Evolutionary conservation across 2,329 filamentous ascomycete genomes (phyloP), one percentile per base, ranked within the genome.

Genomic region (Phyllosticta citrichinensis): DNA sequence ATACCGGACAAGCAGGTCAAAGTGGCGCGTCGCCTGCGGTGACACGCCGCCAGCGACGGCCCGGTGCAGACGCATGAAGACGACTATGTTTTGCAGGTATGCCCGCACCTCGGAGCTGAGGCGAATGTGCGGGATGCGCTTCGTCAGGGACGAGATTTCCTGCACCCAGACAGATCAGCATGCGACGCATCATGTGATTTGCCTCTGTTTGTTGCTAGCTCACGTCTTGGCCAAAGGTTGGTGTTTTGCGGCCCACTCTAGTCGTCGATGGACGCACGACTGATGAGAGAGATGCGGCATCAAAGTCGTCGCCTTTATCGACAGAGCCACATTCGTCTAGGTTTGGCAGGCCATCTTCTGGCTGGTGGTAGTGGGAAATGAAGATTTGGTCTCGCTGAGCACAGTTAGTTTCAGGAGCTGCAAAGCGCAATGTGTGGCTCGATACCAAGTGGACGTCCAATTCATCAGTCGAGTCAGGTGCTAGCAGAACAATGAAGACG

Each of bases 41-140:
- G 89, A 87, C 57, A 96, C 83, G 52, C 91, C 90, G 14, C 87
- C 84, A 19, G 83, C 83, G 25, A 97, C 88, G 56, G 90, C 92
- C 58, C 93, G 87, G 74, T 96, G 92, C 71, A 95, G 82, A 27
- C 94, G 87, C 66, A 97, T 80, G 71, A 96, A 97, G 2, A 91
- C 84, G 57, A 93, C 78, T 47, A 97, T 84, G 73, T 97, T 93
- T 79, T 93, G 87, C 62, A 93, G 82, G 73, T 97, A 97, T 52
- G 89, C 85, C 62, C 84, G 79, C 2, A 97, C 83, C 65, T 97
- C 91, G 20, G 92, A 82, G 62, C 86, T 88, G 25, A 91, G 77
- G 51, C 80, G 81, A 14, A 88, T 84, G 2, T 80, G 70, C 2
- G 80, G 76, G 60, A 82, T 81, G 2, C 84, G 77, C n/a, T 79